Percentiles rank a stretch among this genome's conserved stretches.
These are phyloP conservation scores for Wickerhamia fluorescens DNA, from an alignment of 805 yeast genomes.

Conservation along the genomic window DNA sequence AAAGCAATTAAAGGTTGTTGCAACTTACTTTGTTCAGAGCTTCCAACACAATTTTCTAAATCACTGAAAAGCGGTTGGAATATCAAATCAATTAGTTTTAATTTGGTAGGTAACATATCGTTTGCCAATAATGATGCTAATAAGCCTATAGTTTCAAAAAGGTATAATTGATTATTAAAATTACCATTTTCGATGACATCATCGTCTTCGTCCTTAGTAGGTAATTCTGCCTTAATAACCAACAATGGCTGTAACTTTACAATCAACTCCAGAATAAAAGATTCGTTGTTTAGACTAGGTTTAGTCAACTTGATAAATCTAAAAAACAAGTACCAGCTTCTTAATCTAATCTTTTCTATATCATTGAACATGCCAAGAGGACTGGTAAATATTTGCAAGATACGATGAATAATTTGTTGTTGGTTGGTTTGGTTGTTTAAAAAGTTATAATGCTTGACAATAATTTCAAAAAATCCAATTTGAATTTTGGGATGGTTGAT, in stretches of 20 bases:
- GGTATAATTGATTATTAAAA: slow-evolving; percentile 72
- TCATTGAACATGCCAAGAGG: slow-evolving; percentile 76
- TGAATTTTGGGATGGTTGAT: slow-evolving; percentile 79
- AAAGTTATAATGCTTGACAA: slow-evolving; percentile 69
- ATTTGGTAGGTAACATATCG: slow-evolving; percentile 21
- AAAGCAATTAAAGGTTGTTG: slow-evolving; percentile 41
- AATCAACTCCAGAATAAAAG: slow-evolving; percentile 48
- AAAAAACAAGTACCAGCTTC: slow-evolving; percentile 87
- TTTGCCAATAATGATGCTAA: slow-evolving; percentile 44
- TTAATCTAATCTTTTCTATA: slow-evolving; percentile 64
- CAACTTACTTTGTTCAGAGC: slow-evolving; percentile 23
- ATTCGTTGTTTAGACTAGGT: slow-evolving; percentile 46
- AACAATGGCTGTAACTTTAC: slow-evolving; percentile 56
- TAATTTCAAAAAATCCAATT: slow-evolving; percentile 73
- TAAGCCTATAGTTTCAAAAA: slow-evolving; percentile 83
- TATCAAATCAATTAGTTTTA: slow-evolving; percentile 51
- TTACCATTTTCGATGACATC: slow-evolving; percentile 41
- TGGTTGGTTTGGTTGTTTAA: slow-evolving; percentile 34
- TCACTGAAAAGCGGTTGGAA: slow-evolving; percentile 70
- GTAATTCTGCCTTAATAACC: slow-evolving; percentile 51
- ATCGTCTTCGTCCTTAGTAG: slow-evolving; percentile 50
- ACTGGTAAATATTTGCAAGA: slow-evolving; percentile 73
- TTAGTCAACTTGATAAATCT: slow-evolving; percentile 74
- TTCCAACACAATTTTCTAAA: slow-evolving; percentile 54
- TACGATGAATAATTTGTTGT: slow-evolving; percentile 48